A percentile compares a stretch with the other conserved stretches of the same genome.
Evolutionary conservation across 2,329 filamentous ascomycete species (phyloP).

Genomic region (Gyromitra esculenta): DNA sequence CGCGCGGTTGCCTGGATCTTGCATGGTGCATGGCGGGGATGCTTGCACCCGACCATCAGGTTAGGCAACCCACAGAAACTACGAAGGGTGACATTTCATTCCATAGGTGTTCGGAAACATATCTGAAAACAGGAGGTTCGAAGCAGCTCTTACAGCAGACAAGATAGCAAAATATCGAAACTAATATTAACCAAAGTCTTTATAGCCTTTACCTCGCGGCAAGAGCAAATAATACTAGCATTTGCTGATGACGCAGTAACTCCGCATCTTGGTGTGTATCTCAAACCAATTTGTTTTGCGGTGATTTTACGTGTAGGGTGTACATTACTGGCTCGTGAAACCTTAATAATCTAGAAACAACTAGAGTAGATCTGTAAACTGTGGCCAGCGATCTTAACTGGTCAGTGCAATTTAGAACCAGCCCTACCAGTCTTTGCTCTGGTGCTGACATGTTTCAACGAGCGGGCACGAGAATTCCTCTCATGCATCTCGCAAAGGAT

Average conservation of each 20-base stretch:
- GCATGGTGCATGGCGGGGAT: neutral
- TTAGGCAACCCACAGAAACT: conserved; percentile 29
- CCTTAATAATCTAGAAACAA: neutral
- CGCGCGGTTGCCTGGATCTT: conserved; percentile 30
- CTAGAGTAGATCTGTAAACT: neutral
- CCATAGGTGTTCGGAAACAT: neutral
- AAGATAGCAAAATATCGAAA: neutral
- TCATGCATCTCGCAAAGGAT: neutral
- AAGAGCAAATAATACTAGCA: too few relatives aligned
- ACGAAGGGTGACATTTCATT: neutral
- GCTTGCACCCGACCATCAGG: conserved; percentile 20
- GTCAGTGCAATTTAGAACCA: neutral
- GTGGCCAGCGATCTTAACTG: neutral
- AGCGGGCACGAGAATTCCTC: too few relatives aligned
- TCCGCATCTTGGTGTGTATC: neutral
- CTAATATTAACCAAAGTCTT: too few relatives aligned
- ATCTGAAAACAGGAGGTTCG: neutral
- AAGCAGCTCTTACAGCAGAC: neutral
- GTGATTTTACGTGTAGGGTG: too few relatives aligned
- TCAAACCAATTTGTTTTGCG: too few relatives aligned
- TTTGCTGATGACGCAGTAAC: neutral
- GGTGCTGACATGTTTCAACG: neutral
- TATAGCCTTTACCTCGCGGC: too few relatives aligned
- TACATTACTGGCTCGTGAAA: too few relatives aligned
- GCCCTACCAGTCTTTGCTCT: neutral